These are phyloP conservation scores for Talinum fruticosum DNA, from an alignment of 148 eudicot species.

Conservation along the genomic window DNA sequence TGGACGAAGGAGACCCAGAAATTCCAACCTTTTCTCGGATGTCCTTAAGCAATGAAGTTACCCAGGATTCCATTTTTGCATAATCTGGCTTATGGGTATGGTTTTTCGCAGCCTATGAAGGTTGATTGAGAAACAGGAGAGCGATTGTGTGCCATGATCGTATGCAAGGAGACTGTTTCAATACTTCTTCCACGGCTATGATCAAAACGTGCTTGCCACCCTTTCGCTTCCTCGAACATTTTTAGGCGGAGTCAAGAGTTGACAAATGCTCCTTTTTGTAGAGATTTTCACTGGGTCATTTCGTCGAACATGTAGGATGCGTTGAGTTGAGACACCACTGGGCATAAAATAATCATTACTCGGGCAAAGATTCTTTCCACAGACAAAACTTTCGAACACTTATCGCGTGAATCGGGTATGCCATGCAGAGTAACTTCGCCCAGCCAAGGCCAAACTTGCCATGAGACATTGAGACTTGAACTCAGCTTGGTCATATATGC, in stretches of 20 bases:
- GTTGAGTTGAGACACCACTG: background rate
- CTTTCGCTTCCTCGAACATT: background rate
- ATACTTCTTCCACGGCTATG: slow-evolving; percentile 3
- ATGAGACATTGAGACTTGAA: too few relatives aligned
- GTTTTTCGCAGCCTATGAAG: slow-evolving; percentile 12
- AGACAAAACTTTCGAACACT: too few relatives aligned
- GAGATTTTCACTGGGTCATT: slow-evolving; percentile 9
- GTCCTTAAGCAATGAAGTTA: slow-evolving; percentile 25
- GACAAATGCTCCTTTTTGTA: background rate
- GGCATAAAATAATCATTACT: background rate
- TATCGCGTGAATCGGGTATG: too few relatives aligned
- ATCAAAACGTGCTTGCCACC: slow-evolving; percentile 21
- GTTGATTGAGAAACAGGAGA: background rate
- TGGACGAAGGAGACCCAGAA: slow-evolving; percentile 14
- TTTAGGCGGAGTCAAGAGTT: background rate
- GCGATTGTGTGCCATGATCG: slow-evolving; percentile 18
- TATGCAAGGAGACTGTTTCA: slow-evolving; percentile 5
- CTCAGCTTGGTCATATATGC: too few relatives aligned
- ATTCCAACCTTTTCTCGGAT: slow-evolving; percentile 28
- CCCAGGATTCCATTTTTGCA: slow-evolving; percentile 32
- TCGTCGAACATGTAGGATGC: slow-evolving; percentile 17
- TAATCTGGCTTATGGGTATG: background rate
- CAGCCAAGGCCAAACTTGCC: too few relatives aligned
- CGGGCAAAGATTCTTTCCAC: background rate
- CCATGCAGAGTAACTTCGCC: too few relatives aligned